Evolutionary conservation across 257 asterid genomes (phyloP), one percentile per base, ranked within the genome.

Genomic region (Hygrophila difformis): DNA sequence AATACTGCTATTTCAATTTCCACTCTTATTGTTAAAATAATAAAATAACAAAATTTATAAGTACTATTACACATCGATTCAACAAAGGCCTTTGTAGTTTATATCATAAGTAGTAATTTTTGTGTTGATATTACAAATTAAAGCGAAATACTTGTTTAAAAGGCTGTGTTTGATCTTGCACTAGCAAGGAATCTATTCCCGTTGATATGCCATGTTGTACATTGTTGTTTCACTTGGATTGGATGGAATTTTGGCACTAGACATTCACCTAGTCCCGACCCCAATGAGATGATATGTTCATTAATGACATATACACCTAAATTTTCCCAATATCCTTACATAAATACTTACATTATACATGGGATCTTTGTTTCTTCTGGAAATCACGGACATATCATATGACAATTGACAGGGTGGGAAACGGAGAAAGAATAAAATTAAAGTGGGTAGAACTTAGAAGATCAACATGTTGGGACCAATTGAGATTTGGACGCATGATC

Each of bases 401-500:
- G 65, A 68, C 51, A 49, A 40, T 29, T 42, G 48, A n/a, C 56
- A 60, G 56, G 55, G 59, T 49, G 12, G 43, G 44, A 58, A 55
- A 44, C 29, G 57, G 55, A 46, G 36, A 14, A 49, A 68, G 70
- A 62, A 62, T 58, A 66, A 48, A 64, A 46, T 44, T 24, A 57
- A 58, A 46, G 31, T 17, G 49, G 31, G 8, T 26, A 68, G 70
- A 62, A 64, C 62, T 8, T 8, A 26, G 31, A 3, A 48, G 62
- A n/a, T n/a, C n/a, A 46, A 9, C 62, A 75, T 37, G 23, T 59
- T 61, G 92, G 88, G 94, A 72, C 94, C 88, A 72, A 68, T n/a
- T n/a, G n/a, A 68, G 76, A 72, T 58, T 64, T 63, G 56, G 79
- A 79, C 96, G 75, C 94, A 70, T 74, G 96, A 86, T 79, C 93